phyloP scores from a whole-genome alignment of 805 yeast genomes.

The Dipodascus geniculatus region DNA sequence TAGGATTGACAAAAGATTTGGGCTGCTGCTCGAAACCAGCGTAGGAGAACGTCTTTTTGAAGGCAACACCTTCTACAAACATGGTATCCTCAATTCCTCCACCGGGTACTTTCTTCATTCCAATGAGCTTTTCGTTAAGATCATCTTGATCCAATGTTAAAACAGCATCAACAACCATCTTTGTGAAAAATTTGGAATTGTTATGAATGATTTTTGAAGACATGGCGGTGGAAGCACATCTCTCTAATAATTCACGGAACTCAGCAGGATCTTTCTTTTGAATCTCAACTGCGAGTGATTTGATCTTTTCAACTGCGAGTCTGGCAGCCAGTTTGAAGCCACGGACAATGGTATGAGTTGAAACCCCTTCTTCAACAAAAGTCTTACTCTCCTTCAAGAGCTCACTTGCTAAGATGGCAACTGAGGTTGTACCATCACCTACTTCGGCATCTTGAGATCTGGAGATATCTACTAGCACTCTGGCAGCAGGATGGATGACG shows the following conservation, averaged over 20 bases:
- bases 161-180: slow-evolving; percentile 95
- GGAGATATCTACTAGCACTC: slow-evolving; percentile 85
- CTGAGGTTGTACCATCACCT: slow-evolving; percentile 98
- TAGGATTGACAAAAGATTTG: slow-evolving; percentile 67
- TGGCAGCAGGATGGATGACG: slow-evolving; percentile 97
- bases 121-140: slow-evolving; percentile 81
- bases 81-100: slow-evolving; percentile 92
- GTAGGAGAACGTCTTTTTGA: slow-evolving; percentile 91
- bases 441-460: slow-evolving; percentile 97
- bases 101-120: slow-evolving; percentile 90
- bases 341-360: slow-evolving; percentile 77
- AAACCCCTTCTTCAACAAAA: slow-evolving; percentile 92
- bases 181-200: slow-evolving; percentile 81
- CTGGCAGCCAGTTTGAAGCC: slow-evolving; percentile 78
- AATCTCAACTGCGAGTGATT: slow-evolving; percentile 65
- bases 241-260: slow-evolving; percentile 66
- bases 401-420: slow-evolving; percentile 84
- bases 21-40: slow-evolving; percentile 99
- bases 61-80: slow-evolving; percentile 89
- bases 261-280: slow-evolving; percentile 40
- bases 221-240: slow-evolving; percentile 97
- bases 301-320: slow-evolving; percentile 60
- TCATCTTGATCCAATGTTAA: slow-evolving; percentile 73
- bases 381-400: slow-evolving; percentile 77
- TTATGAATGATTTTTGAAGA: slow-evolving; percentile 83